These are phyloP conservation scores for Citrus inodora DNA, from an alignment of 345 rosid genomes.

Conservation along the genomic window DNA sequence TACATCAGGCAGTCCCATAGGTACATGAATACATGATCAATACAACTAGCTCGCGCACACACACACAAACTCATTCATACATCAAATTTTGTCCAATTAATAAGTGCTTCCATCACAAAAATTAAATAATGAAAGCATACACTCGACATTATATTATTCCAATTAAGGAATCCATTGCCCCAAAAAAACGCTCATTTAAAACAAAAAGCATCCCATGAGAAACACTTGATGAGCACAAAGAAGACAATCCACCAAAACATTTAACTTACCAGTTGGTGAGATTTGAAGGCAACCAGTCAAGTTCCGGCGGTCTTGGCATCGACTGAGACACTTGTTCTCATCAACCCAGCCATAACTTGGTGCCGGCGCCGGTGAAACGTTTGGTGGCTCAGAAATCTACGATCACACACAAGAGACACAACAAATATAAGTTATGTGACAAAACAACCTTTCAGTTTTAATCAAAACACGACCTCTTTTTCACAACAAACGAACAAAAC, in stretches of 20 bases:
- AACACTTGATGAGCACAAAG: background rate
- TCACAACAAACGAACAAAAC: background rate
- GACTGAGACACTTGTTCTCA: background rate
- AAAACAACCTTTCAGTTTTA: background rate
- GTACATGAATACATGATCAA: background rate
- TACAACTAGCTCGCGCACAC: background rate
- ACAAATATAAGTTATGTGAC: background rate
- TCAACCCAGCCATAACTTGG: background rate
- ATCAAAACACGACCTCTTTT: background rate
- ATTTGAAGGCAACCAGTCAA: conserved; percentile 16
- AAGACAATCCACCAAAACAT: background rate
- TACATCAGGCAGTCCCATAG: background rate
- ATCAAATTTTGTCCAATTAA: background rate
- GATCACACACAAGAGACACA: background rate
- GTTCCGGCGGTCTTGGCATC: background rate
- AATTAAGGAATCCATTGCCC: background rate
- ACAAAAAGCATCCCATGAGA: background rate
- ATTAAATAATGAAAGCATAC: background rate
- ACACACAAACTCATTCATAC: background rate
- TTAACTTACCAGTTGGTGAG: conserved; percentile 2
- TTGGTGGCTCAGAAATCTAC: background rate
- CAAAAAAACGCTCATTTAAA: background rate
- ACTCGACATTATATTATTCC: background rate
- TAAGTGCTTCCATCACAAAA: background rate
- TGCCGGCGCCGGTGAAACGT: conserved; percentile 5